phyloP scores from a whole-genome alignment of 495 filamentous ascomycete genomes.

The Penicillium canescens region DNA sequence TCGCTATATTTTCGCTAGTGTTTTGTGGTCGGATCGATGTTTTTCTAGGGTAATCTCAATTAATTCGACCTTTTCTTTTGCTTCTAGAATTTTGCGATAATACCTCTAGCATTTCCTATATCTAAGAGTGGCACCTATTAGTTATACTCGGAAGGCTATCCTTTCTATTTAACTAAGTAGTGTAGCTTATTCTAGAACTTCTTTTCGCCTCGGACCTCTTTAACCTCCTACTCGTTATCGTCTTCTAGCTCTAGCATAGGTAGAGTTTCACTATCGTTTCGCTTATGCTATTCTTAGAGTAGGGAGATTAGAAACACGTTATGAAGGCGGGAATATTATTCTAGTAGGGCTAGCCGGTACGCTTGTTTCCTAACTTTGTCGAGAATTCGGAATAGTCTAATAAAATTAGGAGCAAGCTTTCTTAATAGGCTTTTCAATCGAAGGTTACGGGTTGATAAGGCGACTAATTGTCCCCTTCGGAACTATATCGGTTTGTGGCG shows the following conservation, averaged over 20 bases:
- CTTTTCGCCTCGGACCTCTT: background rate
- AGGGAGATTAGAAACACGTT: background rate
- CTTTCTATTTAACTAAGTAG: background rate
- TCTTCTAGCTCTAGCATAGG: background rate
- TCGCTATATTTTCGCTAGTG: too few relatives aligned
- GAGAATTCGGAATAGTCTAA: background rate
- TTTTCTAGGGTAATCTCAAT: too few relatives aligned
- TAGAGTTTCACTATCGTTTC: background rate
- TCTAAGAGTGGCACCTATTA: background rate
- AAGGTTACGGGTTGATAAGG: background rate
- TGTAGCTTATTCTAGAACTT: background rate
- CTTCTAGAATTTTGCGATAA: background rate
- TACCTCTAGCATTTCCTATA: constrained; percentile 30
- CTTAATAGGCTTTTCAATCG: background rate
- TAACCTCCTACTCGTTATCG: background rate
- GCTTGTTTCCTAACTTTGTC: background rate
- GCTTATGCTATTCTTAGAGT: background rate
- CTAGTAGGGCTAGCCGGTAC: background rate
- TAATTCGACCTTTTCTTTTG: background rate
- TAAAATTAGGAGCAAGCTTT: background rate
- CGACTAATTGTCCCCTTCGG: background rate
- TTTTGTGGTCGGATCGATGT: too few relatives aligned
- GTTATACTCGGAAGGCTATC: background rate
- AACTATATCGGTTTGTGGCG: background rate
- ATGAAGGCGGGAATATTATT: background rate